phyloP scores from a whole-genome alignment of 2,329 filamentous ascomycete species.

The Pyrenophora teres region DNA sequence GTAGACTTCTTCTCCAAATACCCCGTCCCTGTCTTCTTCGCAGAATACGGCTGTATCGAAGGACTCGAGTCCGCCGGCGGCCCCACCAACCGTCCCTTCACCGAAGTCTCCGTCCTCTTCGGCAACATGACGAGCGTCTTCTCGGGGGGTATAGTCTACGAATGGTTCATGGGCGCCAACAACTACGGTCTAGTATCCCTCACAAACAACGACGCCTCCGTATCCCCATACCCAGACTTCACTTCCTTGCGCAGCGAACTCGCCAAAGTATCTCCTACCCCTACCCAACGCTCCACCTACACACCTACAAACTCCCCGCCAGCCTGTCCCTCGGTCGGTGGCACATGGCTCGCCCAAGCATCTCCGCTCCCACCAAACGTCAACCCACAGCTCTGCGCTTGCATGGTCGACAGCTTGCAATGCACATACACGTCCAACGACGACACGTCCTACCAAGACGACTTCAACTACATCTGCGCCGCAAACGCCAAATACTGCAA shows the following conservation, averaged over 20 bases:
- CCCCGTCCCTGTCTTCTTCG: slow-evolving; percentile 95
- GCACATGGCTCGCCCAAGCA: slow-evolving; percentile 70
- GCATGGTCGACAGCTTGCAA: slow-evolving; percentile 74
- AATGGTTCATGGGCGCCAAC: slow-evolving; percentile 93
- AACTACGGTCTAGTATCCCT: slow-evolving; percentile 81
- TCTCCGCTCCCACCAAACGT: slow-evolving; percentile 79
- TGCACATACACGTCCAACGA: slow-evolving; percentile 71
- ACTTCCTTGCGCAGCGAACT: slow-evolving; percentile 72
- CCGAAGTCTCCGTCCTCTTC: slow-evolving; percentile 83
- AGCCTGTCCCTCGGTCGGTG: slow-evolving; percentile 69
- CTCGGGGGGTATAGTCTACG: slow-evolving; percentile 97
- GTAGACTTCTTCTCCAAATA: slow-evolving; percentile 86
- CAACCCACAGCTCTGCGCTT: slow-evolving; percentile 78
- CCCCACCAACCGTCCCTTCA: slow-evolving; percentile 71
- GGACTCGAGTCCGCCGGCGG: slow-evolving; percentile 22
- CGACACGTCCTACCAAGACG: slow-evolving; percentile 62
- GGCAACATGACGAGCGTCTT: slow-evolving; percentile 84
- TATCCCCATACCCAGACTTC: slow-evolving; percentile 73
- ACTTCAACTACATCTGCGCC: slow-evolving; percentile 78
- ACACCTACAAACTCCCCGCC: slow-evolving; percentile 69
- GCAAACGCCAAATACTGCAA: slow-evolving; percentile 60
- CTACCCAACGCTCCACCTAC: slow-evolving; percentile 70
- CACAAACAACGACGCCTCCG: slow-evolving; percentile 60
- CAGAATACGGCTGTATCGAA: slow-evolving; percentile 93
- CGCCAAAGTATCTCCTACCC: slow-evolving; percentile 66